These are phyloP conservation scores for Vicia villosa DNA, from an alignment of 306 rosid species.

Conservation along the genomic window DNA sequence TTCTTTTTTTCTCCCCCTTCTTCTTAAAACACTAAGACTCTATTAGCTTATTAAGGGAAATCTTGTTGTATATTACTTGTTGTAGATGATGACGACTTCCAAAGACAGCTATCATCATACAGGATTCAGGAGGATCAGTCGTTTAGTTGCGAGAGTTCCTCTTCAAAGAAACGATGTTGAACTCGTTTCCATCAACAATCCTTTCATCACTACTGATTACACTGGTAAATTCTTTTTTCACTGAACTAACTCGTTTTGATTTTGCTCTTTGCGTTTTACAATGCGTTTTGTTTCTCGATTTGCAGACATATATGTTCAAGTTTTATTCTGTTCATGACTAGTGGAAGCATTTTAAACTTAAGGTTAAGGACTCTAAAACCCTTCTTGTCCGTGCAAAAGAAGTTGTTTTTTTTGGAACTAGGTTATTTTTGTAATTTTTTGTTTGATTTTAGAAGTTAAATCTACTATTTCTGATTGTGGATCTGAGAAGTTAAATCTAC, in stretches of 20 bases:
- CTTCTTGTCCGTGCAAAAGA: conserved; percentile 84
- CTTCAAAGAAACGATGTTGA: too few species aligned
- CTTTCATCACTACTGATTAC: conserved; percentile 87
- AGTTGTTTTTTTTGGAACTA: conserved; percentile 72
- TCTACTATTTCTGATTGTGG: conserved; percentile 6
- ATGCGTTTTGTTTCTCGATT: neutral
- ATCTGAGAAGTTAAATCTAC: neutral
- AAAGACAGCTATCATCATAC: too few species aligned
- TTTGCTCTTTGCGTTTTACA: too few species aligned
- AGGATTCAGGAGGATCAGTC: conserved; percentile 98
- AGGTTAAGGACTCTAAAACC: conserved; percentile 85
- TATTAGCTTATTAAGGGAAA: too few species aligned
- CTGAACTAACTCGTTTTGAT: too few species aligned
- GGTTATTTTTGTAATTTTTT: conserved; percentile 56
- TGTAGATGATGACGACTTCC: too few species aligned
- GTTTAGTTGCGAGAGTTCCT: conserved; percentile 93
- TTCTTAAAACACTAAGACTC: too few species aligned
- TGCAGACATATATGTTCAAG: conserved; percentile 90
- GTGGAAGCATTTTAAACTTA: conserved; percentile 84
- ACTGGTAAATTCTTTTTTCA: conserved; percentile 51
- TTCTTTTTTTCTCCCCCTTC: too few species aligned
- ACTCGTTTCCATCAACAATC: conserved; percentile 90
- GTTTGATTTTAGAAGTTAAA: neutral
- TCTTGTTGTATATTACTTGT: too few species aligned
- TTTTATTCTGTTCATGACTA: conserved; percentile 82